A percentile compares a stretch with the other conserved stretches of the same genome.
These are phyloP conservation scores for Streptanthus diversifolius DNA, from an alignment of 345 rosid species.

Conservation along the genomic window DNA sequence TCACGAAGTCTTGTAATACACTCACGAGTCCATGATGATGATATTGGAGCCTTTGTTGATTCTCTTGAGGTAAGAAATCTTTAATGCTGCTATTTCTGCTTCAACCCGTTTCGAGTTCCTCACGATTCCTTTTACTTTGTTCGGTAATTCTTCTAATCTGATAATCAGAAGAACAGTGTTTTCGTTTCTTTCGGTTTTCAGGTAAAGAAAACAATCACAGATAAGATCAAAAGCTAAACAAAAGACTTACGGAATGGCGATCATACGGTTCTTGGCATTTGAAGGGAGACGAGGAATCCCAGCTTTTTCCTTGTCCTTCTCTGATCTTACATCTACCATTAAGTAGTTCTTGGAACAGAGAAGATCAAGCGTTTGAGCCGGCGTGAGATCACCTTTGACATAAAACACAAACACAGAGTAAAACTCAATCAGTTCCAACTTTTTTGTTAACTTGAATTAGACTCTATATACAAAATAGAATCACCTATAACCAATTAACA, in stretches of 20 bases:
- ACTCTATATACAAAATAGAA: not conserved
- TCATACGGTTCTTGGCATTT: conserved; percentile 66
- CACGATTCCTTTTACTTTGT: conserved; percentile 70
- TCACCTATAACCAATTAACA: not conserved
- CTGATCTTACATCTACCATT: conserved; percentile 82
- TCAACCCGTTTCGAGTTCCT: conserved; percentile 70
- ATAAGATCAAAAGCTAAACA: not conserved
- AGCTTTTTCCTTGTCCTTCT: conserved; percentile 84
- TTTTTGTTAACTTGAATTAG: not conserved
- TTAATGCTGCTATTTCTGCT: conserved; percentile 86
- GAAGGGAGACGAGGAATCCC: conserved; percentile 97
- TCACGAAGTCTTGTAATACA: conserved; percentile 5
- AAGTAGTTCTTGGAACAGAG: conserved; percentile 49
- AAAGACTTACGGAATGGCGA: conserved; percentile 74
- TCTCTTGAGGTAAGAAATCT: conserved; percentile 84
- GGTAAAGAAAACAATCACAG: not conserved
- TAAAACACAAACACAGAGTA: not conserved
- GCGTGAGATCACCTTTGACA: conserved; percentile 65
- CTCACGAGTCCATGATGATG: conserved; percentile 85
- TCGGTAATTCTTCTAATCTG: conserved; percentile 81
- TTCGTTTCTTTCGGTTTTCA: not conserved
- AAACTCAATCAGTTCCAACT: not conserved
- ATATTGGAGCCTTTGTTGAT: conserved; percentile 80
- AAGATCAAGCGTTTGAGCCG: conserved; percentile 85
- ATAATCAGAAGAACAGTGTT: not conserved